These are phyloP conservation scores for Fusarium veterinarium DNA, from an alignment of 2,329 filamentous ascomycete genomes.

Conservation along the genomic window DNA sequence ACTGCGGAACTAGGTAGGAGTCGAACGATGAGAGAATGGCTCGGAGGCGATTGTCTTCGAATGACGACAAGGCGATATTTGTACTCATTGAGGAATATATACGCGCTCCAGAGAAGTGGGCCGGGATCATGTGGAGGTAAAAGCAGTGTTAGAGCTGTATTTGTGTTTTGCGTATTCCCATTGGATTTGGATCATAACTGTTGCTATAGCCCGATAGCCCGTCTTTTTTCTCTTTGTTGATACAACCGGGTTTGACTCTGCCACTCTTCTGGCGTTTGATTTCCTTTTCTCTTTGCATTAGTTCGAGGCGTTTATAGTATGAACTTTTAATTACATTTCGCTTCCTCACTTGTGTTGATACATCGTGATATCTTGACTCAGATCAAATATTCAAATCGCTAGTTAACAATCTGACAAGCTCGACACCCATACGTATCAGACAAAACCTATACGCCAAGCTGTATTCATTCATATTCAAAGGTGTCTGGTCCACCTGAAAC, in stretches of 20 bases:
- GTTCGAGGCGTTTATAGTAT: slow-evolving; percentile 46
- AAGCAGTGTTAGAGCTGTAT: slow-evolving; percentile 12
- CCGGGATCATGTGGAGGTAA: slow-evolving; percentile 6
- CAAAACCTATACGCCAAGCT: slow-evolving; percentile 35
- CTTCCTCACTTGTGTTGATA: slow-evolving; percentile 3
- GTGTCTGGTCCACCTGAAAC: slow-evolving; percentile 41
- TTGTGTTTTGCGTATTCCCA: slow-evolving; percentile 39
- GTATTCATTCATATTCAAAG: slow-evolving; percentile 18
- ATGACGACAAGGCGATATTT: not conserved
- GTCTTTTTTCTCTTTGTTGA: slow-evolving; percentile 27
- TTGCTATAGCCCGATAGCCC: slow-evolving; percentile 34
- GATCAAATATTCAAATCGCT: not conserved
- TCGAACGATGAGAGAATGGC: not conserved
- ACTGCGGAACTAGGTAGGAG: slow-evolving; percentile 26
- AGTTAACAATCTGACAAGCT: not conserved
- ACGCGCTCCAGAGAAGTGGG: not conserved
- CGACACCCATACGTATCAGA: slow-evolving; percentile 6
- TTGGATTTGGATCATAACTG: slow-evolving; percentile 24
- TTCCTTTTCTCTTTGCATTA: slow-evolving; percentile 42
- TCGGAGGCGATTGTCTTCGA: not conserved
- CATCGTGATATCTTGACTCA: not conserved
- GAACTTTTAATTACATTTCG: slow-evolving; percentile 46
- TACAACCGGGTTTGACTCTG: slow-evolving; percentile 31
- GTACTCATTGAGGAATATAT: not conserved
- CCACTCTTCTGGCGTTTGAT: slow-evolving; percentile 34